Base-by-base conservation (phyloP, 2,329 filamentous ascomycete genomes). In the Colletotrichum sp. region DNA sequence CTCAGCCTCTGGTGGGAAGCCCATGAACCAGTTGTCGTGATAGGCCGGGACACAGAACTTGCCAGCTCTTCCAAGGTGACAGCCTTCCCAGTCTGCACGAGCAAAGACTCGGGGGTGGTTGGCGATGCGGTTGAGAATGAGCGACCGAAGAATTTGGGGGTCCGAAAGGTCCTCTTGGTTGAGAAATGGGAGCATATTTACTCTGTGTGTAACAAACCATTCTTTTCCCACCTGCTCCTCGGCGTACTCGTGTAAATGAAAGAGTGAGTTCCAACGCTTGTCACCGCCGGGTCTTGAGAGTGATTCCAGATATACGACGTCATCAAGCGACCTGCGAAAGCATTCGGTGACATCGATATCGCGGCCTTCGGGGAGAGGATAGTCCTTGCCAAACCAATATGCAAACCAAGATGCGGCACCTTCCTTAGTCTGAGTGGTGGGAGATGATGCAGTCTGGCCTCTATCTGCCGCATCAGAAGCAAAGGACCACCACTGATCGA, bases 1-100 rank as follows among this genome's bases (percentile, higher is more conserved):
- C 36, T 55, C 59, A 6, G 28, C 13, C 36, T 36, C 30, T 24
- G 69, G 28, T 5, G 60, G 69, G 15, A 76, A 74, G 8, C 59
- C 70, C 70, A 74, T 68, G 59, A 74, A 77, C 32, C 70, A 70
- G 16, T 55, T 69, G n/a, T 77, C 75, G 66, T 36, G 49, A 16
- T 67, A 70, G 3, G 26, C 44, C 5, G 18, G 12, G 26, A 52
- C 6, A 15, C 59, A 49, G 8, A 67, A 26, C 12, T 64, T 64
- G 55, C 8, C 24, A 60, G 24, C 28, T 24, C 13, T 66, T 52
- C 44, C 44, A 21, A 52, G 44, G 44, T 64, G 71, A 16, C 32
- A 60, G 18, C 59, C 60, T 16, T 66, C 49, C 70, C 70, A 77
- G 34, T 74, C 75, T n/a, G 28, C 28, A 15, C 26, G 44, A 15